Evolutionary conservation across 352 stramenopile genomes (phyloP), one percentile per base, ranked within the genome.

Genomic region (Phytophthora constricta): DNA sequence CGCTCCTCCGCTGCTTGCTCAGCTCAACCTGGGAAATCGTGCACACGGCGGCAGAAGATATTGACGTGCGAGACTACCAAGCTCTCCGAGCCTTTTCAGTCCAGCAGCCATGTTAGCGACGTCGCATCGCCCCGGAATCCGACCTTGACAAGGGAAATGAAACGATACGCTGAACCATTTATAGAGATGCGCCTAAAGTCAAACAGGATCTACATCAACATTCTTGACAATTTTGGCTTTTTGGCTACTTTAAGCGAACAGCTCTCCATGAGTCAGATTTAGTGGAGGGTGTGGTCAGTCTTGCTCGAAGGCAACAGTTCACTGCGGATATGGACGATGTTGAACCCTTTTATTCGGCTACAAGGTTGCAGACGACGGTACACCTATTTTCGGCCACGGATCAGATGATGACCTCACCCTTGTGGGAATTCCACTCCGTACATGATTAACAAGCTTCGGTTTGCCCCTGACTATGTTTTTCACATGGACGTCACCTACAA

Each of bases 401-500:
- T 31, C n/a, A 1, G 46, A 64, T 17, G 23, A 57, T 3, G 16
- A 56, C 17, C 57, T 28, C 50, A 45, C 3, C 5, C 51, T 10
- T 5, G 56, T 20, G 57, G 57, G 8, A 64, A 55, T 17, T 28
- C 45, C 5, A 63, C 45, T 3, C 43, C 42, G 16, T 63, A 45
- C 31, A 63, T 63, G 43, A 19, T 63, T 7, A 63, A 49, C 14
- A 54, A 22, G 45, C 22, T 63, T 14, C 8, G 20, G 16, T 56
- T 49, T 16, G 16, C 43, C n/a, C 13, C 17, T 13, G 45, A 55
- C 5, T 47, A 54, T 19, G 27, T 55, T n/a, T 11, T 63, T 16
- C 56, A 55, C 23, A 49, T 63, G 4, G 56, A 63, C 17, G 41
- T 14, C 7, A 63, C 56, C 4, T 62, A 55, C 45, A 62, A 62